phyloP scores from a whole-genome alignment of 148 eudicot genomes.

The Heliamphora exappendiculata region DNA sequence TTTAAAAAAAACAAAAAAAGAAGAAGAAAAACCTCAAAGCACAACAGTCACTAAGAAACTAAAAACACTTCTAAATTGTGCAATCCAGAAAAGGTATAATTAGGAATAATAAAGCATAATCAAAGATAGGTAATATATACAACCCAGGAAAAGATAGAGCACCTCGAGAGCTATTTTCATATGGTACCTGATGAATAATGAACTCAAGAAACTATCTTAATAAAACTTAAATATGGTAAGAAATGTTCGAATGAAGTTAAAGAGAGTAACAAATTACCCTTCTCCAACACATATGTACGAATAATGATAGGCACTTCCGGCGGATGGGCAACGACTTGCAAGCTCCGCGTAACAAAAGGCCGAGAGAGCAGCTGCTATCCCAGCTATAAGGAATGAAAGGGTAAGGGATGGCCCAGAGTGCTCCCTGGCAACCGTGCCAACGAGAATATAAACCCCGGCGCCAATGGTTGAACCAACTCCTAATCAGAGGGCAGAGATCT shows the following conservation, averaged over 20 bases:
- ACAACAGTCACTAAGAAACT: too few species aligned
- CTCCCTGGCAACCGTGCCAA: constrained; percentile 93
- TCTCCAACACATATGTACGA: constrained; percentile 81
- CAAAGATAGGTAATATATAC: neutral
- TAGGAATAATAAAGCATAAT: neutral
- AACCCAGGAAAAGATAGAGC: neutral
- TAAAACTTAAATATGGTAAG: neutral
- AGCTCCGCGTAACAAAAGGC: constrained; percentile 91
- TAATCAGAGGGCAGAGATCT: constrained; percentile 10
- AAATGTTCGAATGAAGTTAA: neutral
- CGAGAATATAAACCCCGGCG: constrained; percentile 93
- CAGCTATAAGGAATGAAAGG: constrained; percentile 84
- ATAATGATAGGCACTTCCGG: constrained; percentile 98
- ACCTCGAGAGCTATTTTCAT: neutral
- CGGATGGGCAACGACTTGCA: constrained; percentile 93
- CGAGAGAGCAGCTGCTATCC: constrained; percentile 92
- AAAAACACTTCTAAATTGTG: too few species aligned
- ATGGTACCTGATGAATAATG: neutral
- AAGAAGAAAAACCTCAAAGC: too few species aligned
- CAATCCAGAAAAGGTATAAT: neutral
- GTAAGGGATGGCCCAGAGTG: constrained; percentile 89
- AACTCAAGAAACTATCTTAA: neutral
- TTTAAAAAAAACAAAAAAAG: too few species aligned
- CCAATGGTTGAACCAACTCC: constrained; percentile 98
- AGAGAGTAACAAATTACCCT: constrained; percentile 42